Conservation (phyloP, 208 protist genomes). For the Crithidia brevicula region DNA sequence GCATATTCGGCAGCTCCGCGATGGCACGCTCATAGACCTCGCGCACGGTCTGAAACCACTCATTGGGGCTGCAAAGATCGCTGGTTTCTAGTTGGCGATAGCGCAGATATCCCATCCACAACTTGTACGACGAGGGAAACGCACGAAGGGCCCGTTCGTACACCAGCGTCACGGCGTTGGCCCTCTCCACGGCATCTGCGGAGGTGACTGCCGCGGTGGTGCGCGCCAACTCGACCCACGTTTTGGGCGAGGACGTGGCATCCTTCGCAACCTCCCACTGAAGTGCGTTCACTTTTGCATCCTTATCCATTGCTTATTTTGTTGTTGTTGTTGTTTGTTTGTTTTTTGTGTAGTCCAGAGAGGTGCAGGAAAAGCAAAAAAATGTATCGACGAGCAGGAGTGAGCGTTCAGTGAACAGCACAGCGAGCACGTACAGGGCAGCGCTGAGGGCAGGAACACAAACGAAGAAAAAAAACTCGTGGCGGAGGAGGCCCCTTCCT, state of each 20-base stretch:
- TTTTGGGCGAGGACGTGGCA: constrained; percentile 45
- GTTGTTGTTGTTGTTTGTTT: not conserved
- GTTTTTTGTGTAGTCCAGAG: not conserved
- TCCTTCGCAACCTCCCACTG: constrained; percentile 69
- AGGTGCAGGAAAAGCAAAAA: no score
- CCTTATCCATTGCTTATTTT: constrained; percentile 25
- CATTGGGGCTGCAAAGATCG: constrained; percentile 49
- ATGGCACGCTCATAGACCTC: constrained; percentile 76
- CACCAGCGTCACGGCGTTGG: constrained; percentile 67
- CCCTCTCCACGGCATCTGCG: constrained; percentile 32
- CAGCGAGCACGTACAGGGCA: no score
- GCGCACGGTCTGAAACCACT: constrained; percentile 74
- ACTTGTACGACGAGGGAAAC: constrained; percentile 81
- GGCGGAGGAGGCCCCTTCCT: no score
- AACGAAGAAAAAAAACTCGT: no score
- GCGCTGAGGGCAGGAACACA: no score
- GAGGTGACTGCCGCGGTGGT: constrained; percentile 23
- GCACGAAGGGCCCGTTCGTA: constrained; percentile 79
- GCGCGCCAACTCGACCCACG: constrained; percentile 66
- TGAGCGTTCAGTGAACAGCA: no score
- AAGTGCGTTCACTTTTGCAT: constrained; percentile 52
- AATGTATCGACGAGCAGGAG: no score
- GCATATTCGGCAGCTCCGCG: constrained; percentile 74
- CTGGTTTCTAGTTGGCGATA: constrained; percentile 58
- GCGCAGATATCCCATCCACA: constrained; percentile 75